Percentiles rank a stretch among this genome's conserved stretches.
Evolutionary conservation across 75 land plant genomes (phyloP).

Genomic region (Gnetum montanum): DNA sequence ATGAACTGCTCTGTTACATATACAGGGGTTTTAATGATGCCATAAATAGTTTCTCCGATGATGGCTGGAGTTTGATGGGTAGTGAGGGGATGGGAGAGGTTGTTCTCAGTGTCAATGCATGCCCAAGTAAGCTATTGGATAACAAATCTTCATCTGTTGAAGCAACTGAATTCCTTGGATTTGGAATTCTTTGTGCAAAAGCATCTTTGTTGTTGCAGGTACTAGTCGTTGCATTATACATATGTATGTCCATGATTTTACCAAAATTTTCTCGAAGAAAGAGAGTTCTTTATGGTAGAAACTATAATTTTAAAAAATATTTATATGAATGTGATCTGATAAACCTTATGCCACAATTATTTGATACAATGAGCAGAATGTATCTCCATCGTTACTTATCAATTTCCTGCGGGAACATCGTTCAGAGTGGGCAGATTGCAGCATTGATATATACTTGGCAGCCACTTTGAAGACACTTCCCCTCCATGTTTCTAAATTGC

Average conservation of each 20-base stretch:
- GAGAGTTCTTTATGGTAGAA: too few relatives aligned
- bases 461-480: conserved; percentile 45
- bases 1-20: not conserved
- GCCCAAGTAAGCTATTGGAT: conserved; percentile 6
- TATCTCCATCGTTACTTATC: conserved; percentile 80
- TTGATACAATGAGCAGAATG: conserved; percentile 38
- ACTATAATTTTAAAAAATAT: too few relatives aligned
- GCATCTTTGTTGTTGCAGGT: conserved; percentile 45
- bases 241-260: too few relatives aligned
- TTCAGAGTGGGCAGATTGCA: conserved; percentile 82
- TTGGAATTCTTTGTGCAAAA: conserved; percentile 38
- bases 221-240: not conserved
- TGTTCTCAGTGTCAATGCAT: conserved; percentile 18
- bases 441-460: conserved; percentile 66
- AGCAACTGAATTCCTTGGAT: conserved; percentile 10
- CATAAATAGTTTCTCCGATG: conserved; percentile 23
- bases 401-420: conserved; percentile 81
- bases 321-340: not conserved
- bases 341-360: not conserved
- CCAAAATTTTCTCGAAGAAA: too few relatives aligned
- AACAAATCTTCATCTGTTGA: conserved; percentile 5
- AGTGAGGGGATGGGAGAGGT: conserved; percentile 1
- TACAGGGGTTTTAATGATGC: conserved; percentile 35
- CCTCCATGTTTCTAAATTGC: conserved; percentile 34
- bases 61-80: conserved; percentile 17